Evolutionary conservation across 306 rosid species (phyloP), one percentile per base, ranked within the genome.

Genomic region (Luffa acutangula): DNA sequence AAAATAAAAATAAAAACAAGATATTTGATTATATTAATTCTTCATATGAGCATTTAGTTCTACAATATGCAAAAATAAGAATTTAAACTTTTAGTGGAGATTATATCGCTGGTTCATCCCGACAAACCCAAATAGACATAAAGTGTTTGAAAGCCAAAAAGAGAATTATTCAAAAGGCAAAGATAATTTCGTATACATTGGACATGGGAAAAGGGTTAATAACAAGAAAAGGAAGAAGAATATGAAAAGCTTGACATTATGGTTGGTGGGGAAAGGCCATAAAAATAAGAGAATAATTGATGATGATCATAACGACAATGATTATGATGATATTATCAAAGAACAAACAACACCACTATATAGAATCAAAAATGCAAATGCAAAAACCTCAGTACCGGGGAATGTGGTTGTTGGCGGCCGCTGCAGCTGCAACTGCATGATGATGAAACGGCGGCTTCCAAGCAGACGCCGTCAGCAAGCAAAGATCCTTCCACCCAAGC

Each of bases 401-500:
- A 52, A 74, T 49, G 13, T 53, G 78, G 62, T 74, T 74, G 62
- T 39, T 34, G 33, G 46, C 33, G 10, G 42, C 57, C 2, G 39
- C 66, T 7, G 21, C 59, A 2, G 31, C 60, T 2, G 60, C 60
- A 4, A 34, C 43, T 7, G 48, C 72, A 37, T 37, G 72, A 20
- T 67, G 74, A 49, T 51, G 78, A 18, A 83, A 94, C 3, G 94
- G 88, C 12, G 97, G 99, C 66, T 93, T 89, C 99, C 99, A 95
- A 60, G 99, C 99, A 9, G 99, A 95, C 76, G 99, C 99, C 41
- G 99, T 95, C 66, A 95, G 97, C 88, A 95, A 88, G 79, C 97
- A 93, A 46, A 95, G 99, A 71, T 95, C 99, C 72, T 95, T 95
- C 99, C 99, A 95, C 64, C 99, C 99, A 73, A 95, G 94, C 83